A percentile compares a stretch with the other conserved stretches of the same genome.
These are phyloP conservation scores for Ceratobasidium sp. DNA, from an alignment of 1,284 basidiomycete genomes.

Conservation along the genomic window DNA sequence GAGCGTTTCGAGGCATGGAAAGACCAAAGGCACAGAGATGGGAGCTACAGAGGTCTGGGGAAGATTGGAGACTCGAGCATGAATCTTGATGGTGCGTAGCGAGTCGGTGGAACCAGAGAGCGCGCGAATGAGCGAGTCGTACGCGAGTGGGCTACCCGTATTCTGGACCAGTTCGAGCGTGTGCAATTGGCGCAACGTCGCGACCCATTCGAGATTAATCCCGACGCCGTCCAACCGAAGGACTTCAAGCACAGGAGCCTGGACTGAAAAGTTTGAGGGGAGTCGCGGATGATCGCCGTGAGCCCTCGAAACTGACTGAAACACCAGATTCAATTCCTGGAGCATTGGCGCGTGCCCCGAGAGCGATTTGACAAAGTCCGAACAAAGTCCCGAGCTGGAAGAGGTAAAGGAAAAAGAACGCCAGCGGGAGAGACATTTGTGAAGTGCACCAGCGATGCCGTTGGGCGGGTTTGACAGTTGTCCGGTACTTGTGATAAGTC, in stretches of 20 bases:
- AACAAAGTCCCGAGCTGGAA: slow-evolving; percentile 25
- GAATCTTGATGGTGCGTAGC: slow-evolving; percentile 37
- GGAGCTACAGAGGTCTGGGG: background rate
- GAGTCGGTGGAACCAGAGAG: slow-evolving; percentile 33
- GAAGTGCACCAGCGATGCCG: slow-evolving; percentile 18
- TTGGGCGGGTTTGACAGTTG: slow-evolving; percentile 33
- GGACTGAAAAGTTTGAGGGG: slow-evolving; percentile 41
- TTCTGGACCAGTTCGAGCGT: slow-evolving; percentile 41
- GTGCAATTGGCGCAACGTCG: slow-evolving; percentile 32
- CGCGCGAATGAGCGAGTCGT: slow-evolving; percentile 28
- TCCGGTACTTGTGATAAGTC: slow-evolving; percentile 25
- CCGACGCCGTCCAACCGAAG: slow-evolving; percentile 40
- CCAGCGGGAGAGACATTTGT: slow-evolving; percentile 36
- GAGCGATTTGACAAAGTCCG: slow-evolving; percentile 43
- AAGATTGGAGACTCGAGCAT: slow-evolving; percentile 25
- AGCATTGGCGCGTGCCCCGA: slow-evolving; percentile 23
- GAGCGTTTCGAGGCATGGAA: slow-evolving; percentile 38
- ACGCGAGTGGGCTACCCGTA: slow-evolving; percentile 25
- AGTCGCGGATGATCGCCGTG: slow-evolving; percentile 42
- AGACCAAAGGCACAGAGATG: slow-evolving; percentile 3
- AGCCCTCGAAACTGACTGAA: slow-evolving; percentile 31
- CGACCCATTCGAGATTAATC: slow-evolving; percentile 34
- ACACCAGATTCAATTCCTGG: slow-evolving; percentile 32
- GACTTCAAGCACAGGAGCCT: slow-evolving; percentile 21
- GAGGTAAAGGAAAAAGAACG: slow-evolving; percentile 43